Evolutionary conservation across 345 rosid genomes (phyloP), one percentile per base, ranked within the genome.

Genomic region (Laguncularia racemosa): DNA sequence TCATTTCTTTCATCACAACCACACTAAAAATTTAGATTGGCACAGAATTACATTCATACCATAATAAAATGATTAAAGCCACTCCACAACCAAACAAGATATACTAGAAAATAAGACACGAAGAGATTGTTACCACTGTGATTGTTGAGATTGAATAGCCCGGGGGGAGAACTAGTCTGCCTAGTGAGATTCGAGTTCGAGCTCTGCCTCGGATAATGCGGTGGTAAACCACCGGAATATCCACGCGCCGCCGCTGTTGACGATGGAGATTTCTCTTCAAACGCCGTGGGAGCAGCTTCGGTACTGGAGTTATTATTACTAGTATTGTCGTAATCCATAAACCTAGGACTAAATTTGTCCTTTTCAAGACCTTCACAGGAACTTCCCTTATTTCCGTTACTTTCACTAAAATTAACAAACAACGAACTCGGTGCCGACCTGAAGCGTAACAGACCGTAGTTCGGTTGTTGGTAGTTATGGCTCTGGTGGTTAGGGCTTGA

Each of bases 91-190:
- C 12, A 8, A 14, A 3, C 14, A 65, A 53, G 44, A 13, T 18
- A 44, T 13, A 59, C 46, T 16, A 38, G 53, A 33, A 20, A 6
- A 52, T 1, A 54, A 44, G 26, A 47, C 44, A 67, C 53, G 69
- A 33, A 40, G 43, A 68, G 50, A 73, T 68, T 62, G 65, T 46
- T 71, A 92, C 98, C 98, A 79, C 84, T 80, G 61, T 76, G 93
- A 19, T 56, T 72, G n/a, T 90, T 69, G 20, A 82, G 66, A 66
- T 82, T 73, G 61, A 86, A 80, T 67, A 77, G 76, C 47, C 96
- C 97, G 28, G 93, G 79, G 9, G 95, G 95, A 0, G 89, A 86
- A 83, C 88, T 92, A 57, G 76, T 87, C 73, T 84, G 98, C 60
- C 91, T 82, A 55, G 71, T 65, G 47, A 83, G 80, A 62, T 52